These are phyloP conservation scores for Aspergillus uvarum DNA, from an alignment of 2,329 filamentous ascomycete species.

Conservation along the genomic window DNA sequence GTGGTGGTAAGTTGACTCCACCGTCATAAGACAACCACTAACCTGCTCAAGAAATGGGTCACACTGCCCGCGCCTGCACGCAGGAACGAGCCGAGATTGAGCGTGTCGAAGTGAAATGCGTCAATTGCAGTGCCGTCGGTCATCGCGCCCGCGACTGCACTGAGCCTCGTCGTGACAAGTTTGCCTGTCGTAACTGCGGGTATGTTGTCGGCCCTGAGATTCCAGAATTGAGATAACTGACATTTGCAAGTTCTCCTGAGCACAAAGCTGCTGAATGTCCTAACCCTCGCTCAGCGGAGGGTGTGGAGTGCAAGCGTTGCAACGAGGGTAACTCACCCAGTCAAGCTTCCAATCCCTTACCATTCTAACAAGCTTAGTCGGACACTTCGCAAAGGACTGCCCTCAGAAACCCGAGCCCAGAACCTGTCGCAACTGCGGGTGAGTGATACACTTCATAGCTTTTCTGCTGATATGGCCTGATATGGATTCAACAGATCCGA, in stretches of 20 bases:
- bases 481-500: conserved; percentile 34
- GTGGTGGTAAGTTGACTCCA: conserved; percentile 41
- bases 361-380: conserved; percentile 29
- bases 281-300: conserved; percentile 44
- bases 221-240: conserved; percentile 18
- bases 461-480: background rate
- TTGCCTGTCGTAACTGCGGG: conserved; percentile 56
- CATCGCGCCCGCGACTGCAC: conserved; percentile 52
- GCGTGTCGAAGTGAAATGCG: conserved; percentile 49
- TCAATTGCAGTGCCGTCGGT: conserved; percentile 49
- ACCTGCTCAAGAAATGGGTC: conserved; percentile 46
- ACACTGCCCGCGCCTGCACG: conserved; percentile 48
- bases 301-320: conserved; percentile 48
- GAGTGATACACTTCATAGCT: conserved; percentile 9
- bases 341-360: background rate
- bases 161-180: conserved; percentile 37
- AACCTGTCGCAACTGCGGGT: conserved; percentile 49
- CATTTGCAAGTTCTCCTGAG: conserved; percentile 36
- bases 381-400: conserved; percentile 50
- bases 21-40: background rate
- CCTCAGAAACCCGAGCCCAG: conserved; percentile 36
- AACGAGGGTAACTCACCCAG: conserved; percentile 33
- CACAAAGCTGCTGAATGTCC: conserved; percentile 52
- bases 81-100: conserved; percentile 45
- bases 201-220: conserved; percentile 22